Base-by-base conservation (phyloP, 768 basidiomycete species). In the Agaricus subrufescens region DNA sequence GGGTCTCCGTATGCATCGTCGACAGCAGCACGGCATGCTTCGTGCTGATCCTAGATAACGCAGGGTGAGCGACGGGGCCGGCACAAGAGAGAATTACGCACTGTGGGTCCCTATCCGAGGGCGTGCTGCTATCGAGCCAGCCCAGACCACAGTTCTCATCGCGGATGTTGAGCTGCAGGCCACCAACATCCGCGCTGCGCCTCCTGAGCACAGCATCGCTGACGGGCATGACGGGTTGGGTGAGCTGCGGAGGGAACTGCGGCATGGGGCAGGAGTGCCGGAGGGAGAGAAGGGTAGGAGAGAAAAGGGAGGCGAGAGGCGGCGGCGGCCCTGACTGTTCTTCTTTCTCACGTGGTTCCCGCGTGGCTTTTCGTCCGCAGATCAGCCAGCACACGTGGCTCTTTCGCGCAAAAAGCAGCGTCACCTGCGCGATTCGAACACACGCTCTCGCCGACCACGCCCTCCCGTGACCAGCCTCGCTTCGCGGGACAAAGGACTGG, bases 171-270 rank as follows among this genome's bases (percentile, higher is more conserved):
- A 93, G 85, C 56, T 86, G 84, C 57, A 98, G 79, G 31, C 94
- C 94, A 11, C 94, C 94, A 43, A 91, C 80, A 70, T 98, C 94
- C 54, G 94, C 92, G 66, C 90, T 94, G 46, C 90, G 75, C 52
- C 94, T 56, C 43, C 48, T 56, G 47, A 56, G 49, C 25, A 56
- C 48, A 27, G 48, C 55, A 25, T 56, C 55, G 42, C 42, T 56
- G 14, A 56, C 48, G 31, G 26, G 19, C 34, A 55, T 48, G 39
- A 31, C 44, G 51, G 43, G 61, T 63, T 52, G 55, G 56, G 46
- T 34, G 26, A 40, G 44, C 30, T 23, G 11, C 47, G 51, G 15
- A 46, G 49, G 34, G 40, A 38, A 38, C 25, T 49, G 49, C 25
- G 46, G 49, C 42, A 47, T 47, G 34, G 50, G 46, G 50, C 40